Conservation (phyloP, 106 monocot genomes). For the Gastrodia elata region DNA sequence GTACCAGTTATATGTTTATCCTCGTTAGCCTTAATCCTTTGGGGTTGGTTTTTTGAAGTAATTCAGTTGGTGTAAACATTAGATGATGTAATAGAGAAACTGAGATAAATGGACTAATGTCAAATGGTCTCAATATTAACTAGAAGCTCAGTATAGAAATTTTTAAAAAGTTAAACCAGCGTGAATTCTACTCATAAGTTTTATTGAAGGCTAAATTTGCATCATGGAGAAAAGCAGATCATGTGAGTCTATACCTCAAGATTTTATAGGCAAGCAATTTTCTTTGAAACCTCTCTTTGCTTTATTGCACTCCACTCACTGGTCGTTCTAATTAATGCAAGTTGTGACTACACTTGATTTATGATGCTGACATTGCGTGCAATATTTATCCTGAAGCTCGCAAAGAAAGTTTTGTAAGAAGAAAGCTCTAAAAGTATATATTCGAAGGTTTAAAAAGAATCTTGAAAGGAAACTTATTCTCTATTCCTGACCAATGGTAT, state of each 20-base stretch:
- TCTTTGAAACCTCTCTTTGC: not conserved
- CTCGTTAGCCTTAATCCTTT: too few relatives aligned
- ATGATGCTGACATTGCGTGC: not conserved
- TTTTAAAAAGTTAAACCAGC: too few relatives aligned
- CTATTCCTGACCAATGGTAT: not conserved
- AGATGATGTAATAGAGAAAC: too few relatives aligned
- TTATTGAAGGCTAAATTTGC: not conserved
- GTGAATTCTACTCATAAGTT: too few relatives aligned
- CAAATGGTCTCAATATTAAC: too few relatives aligned
- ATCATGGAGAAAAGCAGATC: not conserved
- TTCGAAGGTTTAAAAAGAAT: not conserved
- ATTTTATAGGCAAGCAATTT: not conserved
- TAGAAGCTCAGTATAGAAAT: too few relatives aligned
- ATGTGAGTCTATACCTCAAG: not conserved
- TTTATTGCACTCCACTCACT: not conserved
- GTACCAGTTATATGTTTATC: too few relatives aligned
- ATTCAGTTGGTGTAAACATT: too few relatives aligned
- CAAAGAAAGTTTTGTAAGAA: not conserved
- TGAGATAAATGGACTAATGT: too few relatives aligned
- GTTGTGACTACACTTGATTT: not conserved
- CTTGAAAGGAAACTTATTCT: not conserved
- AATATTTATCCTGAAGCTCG: not conserved
- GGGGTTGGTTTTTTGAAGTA: too few relatives aligned
- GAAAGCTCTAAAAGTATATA: not conserved
- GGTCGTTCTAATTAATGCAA: not conserved